Conservation (phyloP, 2,329 filamentous ascomycete species). For the Macrophomina phaseolina region DNA sequence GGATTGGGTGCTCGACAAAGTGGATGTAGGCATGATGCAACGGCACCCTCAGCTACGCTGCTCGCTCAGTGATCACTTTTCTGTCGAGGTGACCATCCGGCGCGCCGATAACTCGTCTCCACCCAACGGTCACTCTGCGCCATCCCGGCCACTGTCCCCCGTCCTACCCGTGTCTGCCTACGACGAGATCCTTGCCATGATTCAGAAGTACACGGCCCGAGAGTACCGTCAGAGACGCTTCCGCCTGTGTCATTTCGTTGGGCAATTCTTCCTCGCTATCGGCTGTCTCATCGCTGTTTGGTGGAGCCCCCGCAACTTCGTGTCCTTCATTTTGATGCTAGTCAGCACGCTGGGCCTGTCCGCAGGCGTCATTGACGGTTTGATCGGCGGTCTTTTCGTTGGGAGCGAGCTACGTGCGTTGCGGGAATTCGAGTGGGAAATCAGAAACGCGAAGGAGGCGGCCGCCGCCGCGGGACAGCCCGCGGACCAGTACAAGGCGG, state of each 20-base stretch:
- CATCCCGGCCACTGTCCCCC: constrained; percentile 5
- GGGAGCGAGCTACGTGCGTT: constrained; percentile 81
- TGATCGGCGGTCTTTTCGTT: constrained; percentile 88
- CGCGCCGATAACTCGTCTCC: constrained; percentile 30
- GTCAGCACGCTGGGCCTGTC: constrained; percentile 78
- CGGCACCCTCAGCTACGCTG: constrained; percentile 81
- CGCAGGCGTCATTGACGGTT: constrained; percentile 79
- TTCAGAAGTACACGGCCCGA: constrained; percentile 70
- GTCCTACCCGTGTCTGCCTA: constrained; percentile 60
- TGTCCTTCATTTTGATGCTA: constrained; percentile 80
- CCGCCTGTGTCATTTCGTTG: constrained; percentile 75
- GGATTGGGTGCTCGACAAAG: constrained; percentile 74
- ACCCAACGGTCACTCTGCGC: constrained; percentile 22
- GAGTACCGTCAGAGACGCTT: constrained; percentile 74
- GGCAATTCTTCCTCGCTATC: constrained; percentile 69
- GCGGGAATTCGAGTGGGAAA: constrained; percentile 93
- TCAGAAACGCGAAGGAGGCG: constrained; percentile 66
- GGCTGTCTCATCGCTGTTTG: constrained; percentile 82
- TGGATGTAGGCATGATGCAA: constrained; percentile 78
- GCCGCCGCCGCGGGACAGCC: constrained; percentile 34
- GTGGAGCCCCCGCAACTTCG: constrained; percentile 79
- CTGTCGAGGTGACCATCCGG: constrained; percentile 77
- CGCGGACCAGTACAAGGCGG: constrained; percentile 29
- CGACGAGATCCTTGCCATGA: constrained; percentile 75
- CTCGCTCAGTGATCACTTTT: constrained; percentile 94